Conservation (phyloP, 139 green algal genomes). For the Diplosphaera chodatii region DNA sequence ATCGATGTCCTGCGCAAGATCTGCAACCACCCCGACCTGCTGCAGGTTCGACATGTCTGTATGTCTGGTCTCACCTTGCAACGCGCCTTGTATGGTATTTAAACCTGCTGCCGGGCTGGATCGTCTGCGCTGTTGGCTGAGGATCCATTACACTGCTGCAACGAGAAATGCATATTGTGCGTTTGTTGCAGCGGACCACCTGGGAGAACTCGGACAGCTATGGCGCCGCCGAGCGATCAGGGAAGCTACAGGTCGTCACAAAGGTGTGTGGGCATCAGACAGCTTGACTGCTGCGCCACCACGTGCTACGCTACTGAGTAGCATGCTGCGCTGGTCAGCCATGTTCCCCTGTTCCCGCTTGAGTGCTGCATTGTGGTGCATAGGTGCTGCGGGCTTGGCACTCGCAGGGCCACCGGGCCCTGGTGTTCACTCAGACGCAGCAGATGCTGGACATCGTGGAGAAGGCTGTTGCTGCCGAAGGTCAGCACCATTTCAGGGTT, state of each 20-base stretch:
- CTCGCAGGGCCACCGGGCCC: constrained; percentile 60
- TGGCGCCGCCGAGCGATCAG: constrained; percentile 55
- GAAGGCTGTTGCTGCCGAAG: constrained; percentile 34
- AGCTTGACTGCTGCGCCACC: no score
- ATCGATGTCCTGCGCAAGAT: constrained; percentile 97
- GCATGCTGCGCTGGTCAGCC: no score
- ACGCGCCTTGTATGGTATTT: no score
- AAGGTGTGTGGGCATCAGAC: constrained; percentile 24
- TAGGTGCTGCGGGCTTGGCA: constrained; percentile 77
- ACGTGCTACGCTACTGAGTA: no score
- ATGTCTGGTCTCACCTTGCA: no score
- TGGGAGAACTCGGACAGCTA: constrained; percentile 47
- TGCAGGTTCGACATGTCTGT: no score
- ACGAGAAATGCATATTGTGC: no score
- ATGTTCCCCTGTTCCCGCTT: no score
- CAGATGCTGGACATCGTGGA: constrained; percentile 99
- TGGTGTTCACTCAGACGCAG: constrained; percentile 91
- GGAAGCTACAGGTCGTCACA: constrained; percentile 76
- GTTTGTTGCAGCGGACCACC: constrained; percentile 36
- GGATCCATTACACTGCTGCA: no score
- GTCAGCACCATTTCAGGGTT: neutral
- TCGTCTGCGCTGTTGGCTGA: no score
- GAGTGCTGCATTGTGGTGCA: neutral
- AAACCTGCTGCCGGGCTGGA: no score
- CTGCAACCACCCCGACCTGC: constrained; percentile 98